Conservation (phyloP, 2,329 filamentous ascomycete genomes). For the Xylariales sp. region DNA sequence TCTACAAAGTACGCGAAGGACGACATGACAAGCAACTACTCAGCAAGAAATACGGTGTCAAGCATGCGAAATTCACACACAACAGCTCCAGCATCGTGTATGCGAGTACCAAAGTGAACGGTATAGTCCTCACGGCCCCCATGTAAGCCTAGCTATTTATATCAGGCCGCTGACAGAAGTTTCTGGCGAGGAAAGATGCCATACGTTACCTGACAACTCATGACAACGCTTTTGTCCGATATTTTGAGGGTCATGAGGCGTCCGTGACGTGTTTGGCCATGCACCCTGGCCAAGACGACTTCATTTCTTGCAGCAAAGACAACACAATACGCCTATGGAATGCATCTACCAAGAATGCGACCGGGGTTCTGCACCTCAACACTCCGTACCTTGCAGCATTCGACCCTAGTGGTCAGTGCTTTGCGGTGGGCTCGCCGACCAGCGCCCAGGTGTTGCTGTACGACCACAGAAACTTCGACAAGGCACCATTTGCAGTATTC, state of each 20-base stretch:
- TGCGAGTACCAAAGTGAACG: constrained; percentile 90
- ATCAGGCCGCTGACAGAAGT: constrained; percentile 4
- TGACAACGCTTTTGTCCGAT: constrained; percentile 94
- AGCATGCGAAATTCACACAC: constrained; percentile 91
- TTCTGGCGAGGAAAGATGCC: too few relatives aligned
- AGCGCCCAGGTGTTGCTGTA: constrained; percentile 83
- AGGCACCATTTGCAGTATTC: constrained; percentile 81
- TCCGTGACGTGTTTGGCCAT: constrained; percentile 79
- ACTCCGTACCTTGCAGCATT: constrained; percentile 81
- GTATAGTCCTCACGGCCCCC: constrained; percentile 35
- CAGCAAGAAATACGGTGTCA: constrained; percentile 95
- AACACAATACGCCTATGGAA: constrained; percentile 93
- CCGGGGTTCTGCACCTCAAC: constrained; percentile 75
- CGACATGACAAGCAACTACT: constrained; percentile 84
- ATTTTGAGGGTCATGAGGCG: constrained; percentile 87
- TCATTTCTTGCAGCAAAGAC: constrained; percentile 87
- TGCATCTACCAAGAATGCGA: constrained; percentile 71
- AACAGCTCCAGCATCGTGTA: constrained; percentile 89
- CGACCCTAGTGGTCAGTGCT: constrained; percentile 87
- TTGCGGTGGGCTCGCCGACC: constrained; percentile 80
- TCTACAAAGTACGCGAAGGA: constrained; percentile 91
- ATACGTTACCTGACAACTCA: constrained; percentile 86
- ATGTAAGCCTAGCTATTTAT: neutral
- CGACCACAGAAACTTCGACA: constrained; percentile 90
- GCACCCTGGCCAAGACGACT: constrained; percentile 83